Base-by-base conservation (phyloP, 129 eudicot species). In the Centaurea solstitialis region DNA sequence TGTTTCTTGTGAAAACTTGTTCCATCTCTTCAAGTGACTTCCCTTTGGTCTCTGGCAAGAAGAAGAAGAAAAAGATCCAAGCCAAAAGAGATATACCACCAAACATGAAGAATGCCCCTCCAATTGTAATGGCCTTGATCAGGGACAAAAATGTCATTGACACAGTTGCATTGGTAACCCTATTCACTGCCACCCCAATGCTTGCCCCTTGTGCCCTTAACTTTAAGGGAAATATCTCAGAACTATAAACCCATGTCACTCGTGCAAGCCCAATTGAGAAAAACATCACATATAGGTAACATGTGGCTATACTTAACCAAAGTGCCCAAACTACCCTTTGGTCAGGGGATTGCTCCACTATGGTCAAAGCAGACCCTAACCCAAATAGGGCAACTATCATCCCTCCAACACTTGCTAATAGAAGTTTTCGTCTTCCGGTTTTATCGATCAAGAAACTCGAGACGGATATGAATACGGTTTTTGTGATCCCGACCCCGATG, bases 41-140 rank as follows among this genome's bases (percentile, higher is more conserved):
- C 59, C 98, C 94, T 76, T 72, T 90, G 6, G 97, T 94, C 93
- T 94, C 98, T n/a, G 98, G 98, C 81, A 87, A 87, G 66, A 89
- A 90, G 45, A 83, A 80, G 76, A 69, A 90, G 4, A 65, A 91
- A 77, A 92, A 92, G 20, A 90, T 69, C 93, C 85, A 92, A 71
- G 92, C 97, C 86, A 90, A 35, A 76, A 87, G 84, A 30, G 92
- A 76, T 9, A 94, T 70, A 13, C 96, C 92, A n/a, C 88, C 96
- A 73, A 78, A 94, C 89, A 94, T 69, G 40, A 88, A 94, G 72
- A 92, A 94, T 0, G 93, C 88, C 15, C 96, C 98, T 6, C 98
- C 98, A 7, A 86, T 90, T 0, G 97, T 94, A 4, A 94, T 89
- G 4, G 97, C 93, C 6, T 75, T 45, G 11, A 81, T 76, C 5